A percentile compares a stretch with the other conserved stretches of the same genome.
These are phyloP conservation scores for Edaphochlamys debaryana DNA, from an alignment of 139 green algal species.

Conservation along the genomic window DNA sequence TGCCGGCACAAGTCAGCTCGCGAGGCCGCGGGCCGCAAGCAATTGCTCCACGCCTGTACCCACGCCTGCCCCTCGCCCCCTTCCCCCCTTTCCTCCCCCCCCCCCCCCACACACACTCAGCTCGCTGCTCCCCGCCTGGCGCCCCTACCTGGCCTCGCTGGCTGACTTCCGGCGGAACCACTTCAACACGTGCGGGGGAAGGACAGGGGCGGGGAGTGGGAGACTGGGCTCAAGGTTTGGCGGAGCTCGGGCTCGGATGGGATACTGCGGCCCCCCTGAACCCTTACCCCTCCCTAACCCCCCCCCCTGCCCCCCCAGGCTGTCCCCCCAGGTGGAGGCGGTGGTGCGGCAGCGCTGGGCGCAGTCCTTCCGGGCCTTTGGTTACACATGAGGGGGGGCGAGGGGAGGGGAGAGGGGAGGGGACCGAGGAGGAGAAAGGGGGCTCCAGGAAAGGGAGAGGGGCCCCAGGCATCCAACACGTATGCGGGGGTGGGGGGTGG, in stretches of 20 bases:
- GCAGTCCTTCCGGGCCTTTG: background rate
- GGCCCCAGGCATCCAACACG: too few relatives aligned
- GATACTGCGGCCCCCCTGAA: background rate
- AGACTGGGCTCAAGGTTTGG: background rate
- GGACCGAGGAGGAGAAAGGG: too few relatives aligned
- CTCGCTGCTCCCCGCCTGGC: constrained; percentile 3
- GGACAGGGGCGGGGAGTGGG: too few relatives aligned
- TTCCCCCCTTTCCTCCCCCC: background rate
- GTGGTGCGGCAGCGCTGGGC: background rate
- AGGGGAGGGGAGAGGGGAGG: too few relatives aligned
- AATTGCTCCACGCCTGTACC: background rate
- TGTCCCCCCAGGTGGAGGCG: background rate
- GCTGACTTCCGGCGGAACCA: constrained; percentile 68
- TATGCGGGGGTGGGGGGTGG: too few relatives aligned
- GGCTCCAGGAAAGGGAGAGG: too few relatives aligned
- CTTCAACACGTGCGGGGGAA: constrained; percentile 51
- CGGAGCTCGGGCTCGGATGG: background rate
- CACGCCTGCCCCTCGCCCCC: background rate
- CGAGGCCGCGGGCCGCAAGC: too few relatives aligned
- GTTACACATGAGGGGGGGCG: too few relatives aligned
- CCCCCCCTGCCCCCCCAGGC: background rate
- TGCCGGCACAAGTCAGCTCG: too few relatives aligned
- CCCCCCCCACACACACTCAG: background rate
- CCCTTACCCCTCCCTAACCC: background rate
- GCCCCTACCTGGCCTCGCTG: constrained; percentile 47